These are phyloP conservation scores for Rhypophila decipiens DNA, from an alignment of 495 filamentous ascomycete genomes.

Conservation along the genomic window DNA sequence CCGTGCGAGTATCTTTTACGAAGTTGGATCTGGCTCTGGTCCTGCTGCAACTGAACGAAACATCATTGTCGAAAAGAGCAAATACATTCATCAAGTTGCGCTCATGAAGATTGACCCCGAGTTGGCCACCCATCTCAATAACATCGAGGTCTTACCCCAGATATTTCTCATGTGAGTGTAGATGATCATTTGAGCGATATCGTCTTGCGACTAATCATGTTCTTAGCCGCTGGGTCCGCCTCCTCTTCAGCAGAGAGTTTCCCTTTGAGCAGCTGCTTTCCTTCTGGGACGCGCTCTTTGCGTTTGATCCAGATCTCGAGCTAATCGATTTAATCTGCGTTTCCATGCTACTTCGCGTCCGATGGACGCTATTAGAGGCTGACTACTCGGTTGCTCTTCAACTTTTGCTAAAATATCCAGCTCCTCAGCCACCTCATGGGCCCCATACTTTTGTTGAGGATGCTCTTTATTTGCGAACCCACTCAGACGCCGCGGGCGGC, in stretches of 20 bases:
- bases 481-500: conserved; percentile 67
- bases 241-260: conserved; percentile 92
- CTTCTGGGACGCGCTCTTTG: conserved; percentile 90
- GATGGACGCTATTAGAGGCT: conserved; percentile 81
- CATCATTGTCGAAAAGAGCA: conserved; percentile 78
- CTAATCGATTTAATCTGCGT: conserved; percentile 85
- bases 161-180: conserved; percentile 81
- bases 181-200: neutral
- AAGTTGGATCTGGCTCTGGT: conserved; percentile 43
- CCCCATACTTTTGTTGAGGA: conserved; percentile 79
- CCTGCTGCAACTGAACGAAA: conserved; percentile 32
- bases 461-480: conserved; percentile 75
- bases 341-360: conserved; percentile 86
- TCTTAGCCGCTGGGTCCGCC: conserved; percentile 87
- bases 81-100: conserved; percentile 75
- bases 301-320: conserved; percentile 74
- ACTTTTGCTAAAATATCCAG: conserved; percentile 74
- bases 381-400: conserved; percentile 82
- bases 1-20: conserved; percentile 80
- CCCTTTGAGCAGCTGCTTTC: conserved; percentile 74
- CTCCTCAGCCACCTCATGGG: conserved; percentile 52
- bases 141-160: conserved; percentile 88
- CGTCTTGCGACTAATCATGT: conserved; percentile 12
- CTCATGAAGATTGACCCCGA: conserved; percentile 73
- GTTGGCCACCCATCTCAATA: conserved; percentile 72